Conservation (phyloP, 2,329 filamentous ascomycete species). For the Pestalotiopsis sp. region DNA sequence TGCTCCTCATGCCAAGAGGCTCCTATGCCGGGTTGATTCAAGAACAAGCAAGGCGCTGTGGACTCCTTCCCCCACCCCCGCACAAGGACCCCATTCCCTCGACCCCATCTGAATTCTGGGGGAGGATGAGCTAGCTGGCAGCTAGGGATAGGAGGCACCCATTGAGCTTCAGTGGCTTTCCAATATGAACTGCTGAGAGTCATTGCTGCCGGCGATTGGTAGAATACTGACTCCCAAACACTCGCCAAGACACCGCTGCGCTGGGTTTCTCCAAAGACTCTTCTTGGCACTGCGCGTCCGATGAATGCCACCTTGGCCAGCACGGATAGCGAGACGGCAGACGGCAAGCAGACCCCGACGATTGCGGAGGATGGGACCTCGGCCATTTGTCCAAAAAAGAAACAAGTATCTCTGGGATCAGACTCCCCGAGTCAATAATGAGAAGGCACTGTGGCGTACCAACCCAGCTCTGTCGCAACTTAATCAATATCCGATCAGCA, state of each 20-base stretch:
- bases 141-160: background rate
- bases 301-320: background rate
- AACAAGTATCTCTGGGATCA: background rate
- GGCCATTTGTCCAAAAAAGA: background rate
- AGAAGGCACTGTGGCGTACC: background rate
- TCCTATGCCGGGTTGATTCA: background rate
- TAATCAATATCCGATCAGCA: background rate
- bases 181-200: background rate
- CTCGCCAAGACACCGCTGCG: background rate
- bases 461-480: background rate
- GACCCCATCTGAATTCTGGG: background rate
- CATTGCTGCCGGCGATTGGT: background rate
- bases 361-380: background rate
- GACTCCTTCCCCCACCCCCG: background rate
- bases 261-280: background rate
- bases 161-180: background rate
- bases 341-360: background rate
- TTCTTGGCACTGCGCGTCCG: background rate
- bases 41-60: background rate
- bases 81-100: background rate
- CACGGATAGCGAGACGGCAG: background rate
- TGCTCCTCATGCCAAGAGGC: background rate
- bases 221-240: background rate
- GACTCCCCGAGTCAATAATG: background rate
- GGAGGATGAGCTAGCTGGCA: background rate